Base-by-base conservation (phyloP, 805 yeast genomes). In the Huiozyma naganishii region DNA sequence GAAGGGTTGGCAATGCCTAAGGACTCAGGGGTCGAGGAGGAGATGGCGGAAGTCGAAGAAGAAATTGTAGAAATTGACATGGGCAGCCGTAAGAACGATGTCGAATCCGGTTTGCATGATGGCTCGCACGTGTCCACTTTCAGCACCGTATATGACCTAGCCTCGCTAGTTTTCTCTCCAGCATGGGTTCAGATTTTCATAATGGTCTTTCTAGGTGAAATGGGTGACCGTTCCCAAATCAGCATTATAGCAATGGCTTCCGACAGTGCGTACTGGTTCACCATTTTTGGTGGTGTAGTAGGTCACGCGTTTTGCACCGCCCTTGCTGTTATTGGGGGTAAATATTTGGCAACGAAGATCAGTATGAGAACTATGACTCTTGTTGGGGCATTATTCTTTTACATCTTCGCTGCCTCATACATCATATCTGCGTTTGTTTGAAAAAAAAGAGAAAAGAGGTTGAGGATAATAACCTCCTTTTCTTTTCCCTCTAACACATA, bases 171-270 rank as follows among this genome's bases (percentile, higher is more conserved):
- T 5, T 68, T 90, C 44, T 83, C 95, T 3, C 97, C 98, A 4
- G 67, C 80, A 7, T 92, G 95, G 89, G 81, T 88, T 51, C 96
- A 90, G 69, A 90, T 90, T 5, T 92, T 92, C 59, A 78, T 79
- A 43, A 90, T 92, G 97, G 86, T 95, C 5, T 92, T 92, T 62
- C 68, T 92, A 41, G 98, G 97, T 48, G 99, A 92, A 68, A 88
- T 97, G 95, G 99, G 99, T 41, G 99, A 92, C 65, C 79, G 98
- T 57, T 88, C 97, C 9, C 99, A 92, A 68, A 87, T 92, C 44
- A 95, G 97, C 37, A 92, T 97, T 32, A 88, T 92, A 55, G 97
- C 97, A 36, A 83, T 92, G 94, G 97, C 97, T 42, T 95, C 98
- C 1, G 96, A 96, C 35, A 80, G 87, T 37, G 83, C 88, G 62